phyloP scores from a whole-genome alignment of 2,329 filamentous ascomycete genomes.

The Lojkania enalia region DNA sequence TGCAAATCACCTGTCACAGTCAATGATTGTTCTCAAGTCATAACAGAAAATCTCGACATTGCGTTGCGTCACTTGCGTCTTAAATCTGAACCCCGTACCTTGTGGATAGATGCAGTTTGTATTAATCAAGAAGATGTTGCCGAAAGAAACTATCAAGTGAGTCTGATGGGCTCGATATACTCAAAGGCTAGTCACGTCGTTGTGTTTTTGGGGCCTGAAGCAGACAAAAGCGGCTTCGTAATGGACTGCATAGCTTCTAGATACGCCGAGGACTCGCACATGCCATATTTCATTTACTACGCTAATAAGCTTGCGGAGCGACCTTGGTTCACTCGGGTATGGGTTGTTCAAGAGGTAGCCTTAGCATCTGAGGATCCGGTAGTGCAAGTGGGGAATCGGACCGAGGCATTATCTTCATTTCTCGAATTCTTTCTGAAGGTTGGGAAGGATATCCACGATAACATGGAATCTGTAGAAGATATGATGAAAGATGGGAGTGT shows the following conservation, averaged over 20 bases:
- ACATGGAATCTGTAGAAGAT: too few relatives aligned
- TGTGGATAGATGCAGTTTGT: constrained; percentile 13
- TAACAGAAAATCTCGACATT: neutral
- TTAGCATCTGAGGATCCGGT: constrained; percentile 12
- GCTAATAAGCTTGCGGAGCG: neutral
- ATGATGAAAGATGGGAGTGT: neutral
- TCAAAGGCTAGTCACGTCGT: constrained; percentile 5
- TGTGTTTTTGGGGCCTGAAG: constrained; percentile 5
- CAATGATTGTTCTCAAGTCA: neutral
- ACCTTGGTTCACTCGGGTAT: constrained; percentile 15
- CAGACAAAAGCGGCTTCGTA: neutral
- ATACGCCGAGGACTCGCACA: neutral
- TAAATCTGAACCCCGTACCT: neutral
- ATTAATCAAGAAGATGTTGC: constrained; percentile 14
- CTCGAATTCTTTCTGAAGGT: neutral
- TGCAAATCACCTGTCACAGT: neutral
- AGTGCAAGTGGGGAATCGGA: neutral
- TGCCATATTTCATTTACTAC: neutral
- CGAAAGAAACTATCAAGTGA: constrained; percentile 13
- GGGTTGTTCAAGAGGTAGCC: constrained; percentile 17
- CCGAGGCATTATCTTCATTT: neutral
- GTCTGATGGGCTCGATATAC: constrained; percentile 17
- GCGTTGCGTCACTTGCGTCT: neutral
- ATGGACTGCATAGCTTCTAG: neutral
- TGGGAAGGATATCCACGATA: neutral